A percentile compares a stretch with the other conserved stretches of the same genome.
Evolutionary conservation across 306 rosid genomes (phyloP).

Genomic region (Abrus precatorius): DNA sequence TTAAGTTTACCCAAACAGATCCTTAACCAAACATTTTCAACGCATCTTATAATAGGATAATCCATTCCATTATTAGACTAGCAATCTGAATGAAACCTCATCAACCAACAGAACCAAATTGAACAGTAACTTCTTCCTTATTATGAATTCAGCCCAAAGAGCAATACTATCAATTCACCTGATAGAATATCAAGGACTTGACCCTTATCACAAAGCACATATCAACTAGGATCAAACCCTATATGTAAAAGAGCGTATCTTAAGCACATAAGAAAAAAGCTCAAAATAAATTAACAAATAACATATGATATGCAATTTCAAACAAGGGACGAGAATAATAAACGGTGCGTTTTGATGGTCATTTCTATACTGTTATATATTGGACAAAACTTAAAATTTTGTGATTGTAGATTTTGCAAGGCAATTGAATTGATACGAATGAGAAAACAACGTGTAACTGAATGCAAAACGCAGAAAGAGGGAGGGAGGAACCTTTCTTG

Average conservation of each 20-base stretch:
- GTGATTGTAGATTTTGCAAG: not conserved
- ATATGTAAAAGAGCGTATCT: not conserved
- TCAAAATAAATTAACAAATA: not conserved
- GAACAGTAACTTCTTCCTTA: not conserved
- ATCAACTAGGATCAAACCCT: not conserved
- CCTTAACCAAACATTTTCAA: not conserved
- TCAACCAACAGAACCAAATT: not conserved
- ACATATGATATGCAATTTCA: not conserved
- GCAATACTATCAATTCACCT: not conserved
- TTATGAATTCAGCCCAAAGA: not conserved
- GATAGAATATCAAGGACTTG: not conserved
- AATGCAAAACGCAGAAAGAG: not conserved
- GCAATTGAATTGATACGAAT: not conserved
- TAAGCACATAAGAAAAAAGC: not conserved
- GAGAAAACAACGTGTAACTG: not conserved
- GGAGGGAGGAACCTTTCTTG: slow-evolving; percentile 67
- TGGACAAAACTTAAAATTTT: too few species aligned
- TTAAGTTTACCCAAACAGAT: too few species aligned
- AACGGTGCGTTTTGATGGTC: too few species aligned
- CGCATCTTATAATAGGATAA: not conserved
- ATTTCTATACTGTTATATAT: too few species aligned
- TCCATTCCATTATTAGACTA: not conserved
- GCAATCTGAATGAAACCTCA: not conserved
- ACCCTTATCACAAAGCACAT: not conserved
- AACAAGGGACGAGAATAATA: not conserved